Evolutionary conservation across 2,329 filamentous ascomycete genomes (phyloP).

Genomic region (Dothidotthia symphoricarpi): DNA sequence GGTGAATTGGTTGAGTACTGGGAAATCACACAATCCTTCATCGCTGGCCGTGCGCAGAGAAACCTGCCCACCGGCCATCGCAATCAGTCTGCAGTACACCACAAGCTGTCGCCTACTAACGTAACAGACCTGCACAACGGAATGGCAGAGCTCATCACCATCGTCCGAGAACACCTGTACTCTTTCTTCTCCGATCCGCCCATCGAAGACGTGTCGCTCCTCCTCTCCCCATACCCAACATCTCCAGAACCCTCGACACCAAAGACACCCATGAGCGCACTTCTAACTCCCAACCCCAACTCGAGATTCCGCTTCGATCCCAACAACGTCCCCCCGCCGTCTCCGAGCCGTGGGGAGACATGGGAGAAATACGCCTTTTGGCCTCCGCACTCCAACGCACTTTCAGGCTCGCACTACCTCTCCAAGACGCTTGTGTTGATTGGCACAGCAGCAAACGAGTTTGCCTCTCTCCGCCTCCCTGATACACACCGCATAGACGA

Average conservation of each 20-base stretch:
- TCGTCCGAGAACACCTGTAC: constrained; percentile 75
- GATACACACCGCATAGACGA: constrained; percentile 61
- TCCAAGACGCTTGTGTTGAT: constrained; percentile 78
- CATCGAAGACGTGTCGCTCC: constrained; percentile 81
- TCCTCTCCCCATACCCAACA: constrained; percentile 76
- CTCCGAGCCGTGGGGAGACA: constrained; percentile 69
- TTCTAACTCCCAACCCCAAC: constrained; percentile 61
- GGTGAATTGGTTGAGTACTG: constrained; percentile 92
- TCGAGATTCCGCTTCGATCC: constrained; percentile 78
- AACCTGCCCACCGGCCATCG: constrained; percentile 77
- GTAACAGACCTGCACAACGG: constrained; percentile 72
- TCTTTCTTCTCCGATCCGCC: constrained; percentile 85
- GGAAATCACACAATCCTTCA: constrained; percentile 87
- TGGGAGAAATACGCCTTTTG: constrained; percentile 97
- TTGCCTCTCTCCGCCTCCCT: constrained; percentile 72
- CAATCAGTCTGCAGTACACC: constrained; percentile 76
- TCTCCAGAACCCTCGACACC: constrained; percentile 65
- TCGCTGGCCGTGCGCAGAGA: constrained; percentile 79
- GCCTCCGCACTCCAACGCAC: constrained; percentile 87
- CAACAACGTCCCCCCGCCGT: constrained; percentile 73
- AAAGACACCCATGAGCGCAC: constrained; percentile 53
- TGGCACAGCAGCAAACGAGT: constrained; percentile 82
- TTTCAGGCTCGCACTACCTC: constrained; percentile 89
- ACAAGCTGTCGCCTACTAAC: constrained; percentile 71
- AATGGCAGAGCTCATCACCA: constrained; percentile 75